A percentile compares a stretch with the other conserved stretches of the same genome.
These are phyloP conservation scores for Ulota crispa DNA, from an alignment of 225 moss, liverwort and hornwort species.

Conservation along the genomic window DNA sequence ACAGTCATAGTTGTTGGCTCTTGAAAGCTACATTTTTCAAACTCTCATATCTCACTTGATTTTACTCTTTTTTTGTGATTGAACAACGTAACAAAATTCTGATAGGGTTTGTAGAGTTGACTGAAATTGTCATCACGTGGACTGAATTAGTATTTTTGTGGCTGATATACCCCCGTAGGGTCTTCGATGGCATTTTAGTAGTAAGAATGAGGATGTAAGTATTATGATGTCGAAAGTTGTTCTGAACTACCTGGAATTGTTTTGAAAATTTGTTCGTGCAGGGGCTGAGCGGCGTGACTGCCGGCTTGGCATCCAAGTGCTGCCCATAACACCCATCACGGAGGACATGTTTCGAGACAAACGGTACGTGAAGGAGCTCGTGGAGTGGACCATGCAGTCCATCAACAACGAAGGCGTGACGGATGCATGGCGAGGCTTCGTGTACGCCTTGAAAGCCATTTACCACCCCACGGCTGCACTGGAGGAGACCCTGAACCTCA, in stretches of 20 bases:
- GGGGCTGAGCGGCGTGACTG: constrained; percentile 72
- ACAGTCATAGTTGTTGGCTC: neutral
- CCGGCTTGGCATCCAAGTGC: constrained; percentile 82
- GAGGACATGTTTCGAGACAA: constrained; percentile 67
- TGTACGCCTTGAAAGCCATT: constrained; percentile 76
- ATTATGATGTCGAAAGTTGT: neutral
- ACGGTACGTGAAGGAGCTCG: constrained; percentile 70
- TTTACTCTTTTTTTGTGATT: neutral
- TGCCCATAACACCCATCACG: constrained; percentile 82
- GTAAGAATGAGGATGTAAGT: neutral
- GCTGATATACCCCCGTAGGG: neutral
- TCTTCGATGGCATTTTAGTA: neutral
- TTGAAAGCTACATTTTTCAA: neutral
- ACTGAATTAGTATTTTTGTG: neutral
- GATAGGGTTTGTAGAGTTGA: neutral
- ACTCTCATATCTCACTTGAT: neutral
- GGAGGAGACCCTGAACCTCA: constrained; percentile 44
- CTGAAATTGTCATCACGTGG: neutral
- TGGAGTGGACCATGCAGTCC: constrained; percentile 67
- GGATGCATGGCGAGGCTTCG: constrained; percentile 82
- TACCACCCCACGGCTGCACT: constrained; percentile 59
- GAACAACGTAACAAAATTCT: neutral
- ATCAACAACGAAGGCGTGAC: constrained; percentile 67
- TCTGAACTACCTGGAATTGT: neutral
- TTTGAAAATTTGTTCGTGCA: neutral